Percentiles rank a stretch among this genome's conserved stretches.
Evolutionary conservation across 805 yeast species (phyloP).

Genomic region (Helenozyma baotianmanensis): DNA sequence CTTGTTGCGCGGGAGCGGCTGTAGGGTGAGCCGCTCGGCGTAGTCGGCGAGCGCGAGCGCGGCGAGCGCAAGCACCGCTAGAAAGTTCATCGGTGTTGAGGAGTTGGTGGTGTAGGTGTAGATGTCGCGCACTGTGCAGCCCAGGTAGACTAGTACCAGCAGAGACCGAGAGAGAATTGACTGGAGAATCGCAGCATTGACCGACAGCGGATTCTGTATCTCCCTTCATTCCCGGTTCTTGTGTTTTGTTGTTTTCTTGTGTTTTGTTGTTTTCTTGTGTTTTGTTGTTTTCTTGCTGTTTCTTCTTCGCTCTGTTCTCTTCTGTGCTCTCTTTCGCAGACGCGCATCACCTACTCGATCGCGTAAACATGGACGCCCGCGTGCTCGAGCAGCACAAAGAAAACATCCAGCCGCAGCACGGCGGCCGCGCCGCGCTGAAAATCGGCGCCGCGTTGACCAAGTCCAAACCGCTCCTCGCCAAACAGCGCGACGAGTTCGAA

Average conservation of each 20-base stretch:
- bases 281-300: too few relatives aligned
- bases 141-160: too few relatives aligned
- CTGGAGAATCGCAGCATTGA: too few relatives aligned
- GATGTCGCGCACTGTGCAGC: too few relatives aligned
- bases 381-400: constrained; percentile 56
- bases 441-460: constrained; percentile 42
- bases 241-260: too few relatives aligned
- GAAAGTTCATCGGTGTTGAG: neutral
- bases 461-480: constrained; percentile 1
- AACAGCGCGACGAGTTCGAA: constrained; percentile 36
- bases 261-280: too few relatives aligned
- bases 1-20: constrained; percentile 71
- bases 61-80: constrained; percentile 1
- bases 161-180: too few relatives aligned
- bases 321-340: too few relatives aligned
- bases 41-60: constrained; percentile 27
- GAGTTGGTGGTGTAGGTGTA: neutral
- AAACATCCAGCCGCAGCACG: constrained; percentile 60
- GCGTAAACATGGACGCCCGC: constrained; percentile 17
- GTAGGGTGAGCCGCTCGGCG: constrained; percentile 56
- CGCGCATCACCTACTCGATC: too few relatives aligned
- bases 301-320: too few relatives aligned
- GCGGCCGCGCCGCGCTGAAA: constrained; percentile 65
- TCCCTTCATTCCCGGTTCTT: too few relatives aligned
- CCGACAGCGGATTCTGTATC: too few relatives aligned